Evolutionary conservation across 768 basidiomycete species (phyloP), one percentile per base, ranked within the genome.

Genomic region (Pulveroboletus sp.): DNA sequence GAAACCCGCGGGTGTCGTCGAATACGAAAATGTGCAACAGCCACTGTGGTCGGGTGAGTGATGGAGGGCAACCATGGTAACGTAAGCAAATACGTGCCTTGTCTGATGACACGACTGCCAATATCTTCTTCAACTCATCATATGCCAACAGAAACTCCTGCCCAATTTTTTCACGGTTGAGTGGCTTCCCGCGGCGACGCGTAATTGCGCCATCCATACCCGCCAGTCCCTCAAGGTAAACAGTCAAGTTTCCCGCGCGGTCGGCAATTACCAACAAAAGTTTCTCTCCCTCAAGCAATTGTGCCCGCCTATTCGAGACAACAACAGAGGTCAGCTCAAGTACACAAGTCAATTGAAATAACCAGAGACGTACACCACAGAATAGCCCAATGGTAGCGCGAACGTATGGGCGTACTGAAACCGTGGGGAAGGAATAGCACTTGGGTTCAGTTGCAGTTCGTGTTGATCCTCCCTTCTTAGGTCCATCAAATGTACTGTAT

Each of bases 101-200:
- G 5, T 65, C 65, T 0, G 69, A 58, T 6, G 72, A 65, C 45
- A 78, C 75, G 0, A 82, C 49, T 0, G 73, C 72, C 17, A 84
- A 55, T 61, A 77, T 71, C 2, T 75, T 72, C 51, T 72, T 78
- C 10, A 66, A 60, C 53, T 83, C 80, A 39, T 84, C 79, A 49
- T 73, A 80, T 0, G 81, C 69, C 5, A 82, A 43, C 8, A 76
- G n/a, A 39, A 71, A 67, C 6, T 74, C 66, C 4, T 68, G 59
- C 0, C 77, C 80, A 13, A 80, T 69, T 56, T 75, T 79, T 48
- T 76, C 73, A 7, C 68, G 70, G 45, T 71, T 68, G 13, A 82
- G 58, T 0, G 17, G 27, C 42, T 73, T 73, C 29, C 66, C 61
- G 6, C 47, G 46, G 1, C 57, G 47, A 6, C 57, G 56, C 0